phyloP scores from a whole-genome alignment of 2,329 filamentous ascomycete species.

The Fusarium bactridioides region DNA sequence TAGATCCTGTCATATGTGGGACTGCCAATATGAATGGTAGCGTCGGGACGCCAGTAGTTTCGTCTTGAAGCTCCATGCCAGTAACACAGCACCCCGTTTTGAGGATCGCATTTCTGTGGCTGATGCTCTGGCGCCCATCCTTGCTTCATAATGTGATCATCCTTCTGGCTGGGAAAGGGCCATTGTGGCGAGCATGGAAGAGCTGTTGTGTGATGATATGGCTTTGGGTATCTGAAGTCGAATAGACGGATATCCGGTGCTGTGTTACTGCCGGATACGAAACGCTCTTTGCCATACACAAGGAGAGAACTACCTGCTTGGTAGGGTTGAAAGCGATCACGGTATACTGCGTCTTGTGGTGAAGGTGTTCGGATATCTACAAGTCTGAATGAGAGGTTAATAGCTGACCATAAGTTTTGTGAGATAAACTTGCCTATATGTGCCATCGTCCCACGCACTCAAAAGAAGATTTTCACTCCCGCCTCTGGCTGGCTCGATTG shows the following conservation, averaged over 20 bases:
- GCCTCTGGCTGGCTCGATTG: constrained; percentile 55
- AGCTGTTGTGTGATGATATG: constrained; percentile 58
- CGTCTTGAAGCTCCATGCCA: constrained; percentile 57
- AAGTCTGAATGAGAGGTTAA: constrained; percentile 44
- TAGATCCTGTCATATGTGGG: constrained; percentile 50
- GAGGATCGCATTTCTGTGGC: constrained; percentile 46
- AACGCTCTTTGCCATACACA: constrained; percentile 59
- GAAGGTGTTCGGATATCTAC: constrained; percentile 60
- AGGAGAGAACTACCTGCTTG: constrained; percentile 57
- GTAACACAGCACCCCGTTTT: constrained; percentile 48
- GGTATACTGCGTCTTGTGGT: constrained; percentile 57
- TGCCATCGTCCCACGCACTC: constrained; percentile 63
- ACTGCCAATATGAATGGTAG: constrained; percentile 54
- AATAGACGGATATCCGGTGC: constrained; percentile 58
- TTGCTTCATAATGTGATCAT: constrained; percentile 14
- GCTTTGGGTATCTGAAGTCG: constrained; percentile 60
- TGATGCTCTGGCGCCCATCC: constrained; percentile 19
- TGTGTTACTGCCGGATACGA: constrained; percentile 58
- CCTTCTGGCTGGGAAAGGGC: constrained; percentile 46
- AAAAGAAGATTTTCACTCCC: constrained; percentile 54
- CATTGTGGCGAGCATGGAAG: constrained; percentile 53
- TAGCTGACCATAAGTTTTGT: not conserved
- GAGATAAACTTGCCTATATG: constrained; percentile 46
- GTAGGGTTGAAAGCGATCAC: constrained; percentile 60
- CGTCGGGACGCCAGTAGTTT: constrained; percentile 59